Evolutionary conservation across 2,329 filamentous ascomycete species (phyloP).

Genomic region (Fusarium sp.): DNA sequence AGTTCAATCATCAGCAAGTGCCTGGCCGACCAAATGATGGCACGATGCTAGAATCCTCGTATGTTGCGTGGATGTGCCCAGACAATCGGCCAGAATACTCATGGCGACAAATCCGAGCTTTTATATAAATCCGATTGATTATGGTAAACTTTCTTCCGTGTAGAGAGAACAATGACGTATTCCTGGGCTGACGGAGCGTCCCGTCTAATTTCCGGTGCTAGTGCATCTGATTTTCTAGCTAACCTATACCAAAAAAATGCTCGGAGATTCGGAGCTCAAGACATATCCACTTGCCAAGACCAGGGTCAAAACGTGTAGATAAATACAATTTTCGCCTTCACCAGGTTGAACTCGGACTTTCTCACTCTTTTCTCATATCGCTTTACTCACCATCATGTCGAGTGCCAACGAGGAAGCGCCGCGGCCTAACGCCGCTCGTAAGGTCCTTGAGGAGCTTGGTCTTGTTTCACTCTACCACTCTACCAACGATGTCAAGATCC

Average conservation of each 20-base stretch:
- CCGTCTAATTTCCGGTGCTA: not conserved
- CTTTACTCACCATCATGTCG: not conserved
- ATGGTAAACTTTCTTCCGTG: slow-evolving; percentile 25
- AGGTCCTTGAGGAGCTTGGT: slow-evolving; percentile 45
- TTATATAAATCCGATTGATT: not conserved
- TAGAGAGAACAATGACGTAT: not conserved
- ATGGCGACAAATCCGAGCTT: not conserved
- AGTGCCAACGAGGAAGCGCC: not conserved
- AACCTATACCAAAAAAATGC: not conserved
- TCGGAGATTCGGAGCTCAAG: slow-evolving; percentile 28
- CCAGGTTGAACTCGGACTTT: rapidly evolving
- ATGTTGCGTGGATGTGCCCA: no score
- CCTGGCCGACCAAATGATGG: no score
- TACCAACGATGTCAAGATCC: slow-evolving; percentile 60
- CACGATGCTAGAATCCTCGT: no score
- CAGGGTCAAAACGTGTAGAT: not conserved
- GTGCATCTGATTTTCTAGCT: not conserved
- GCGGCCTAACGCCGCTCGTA: not conserved
- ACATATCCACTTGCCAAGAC: not conserved
- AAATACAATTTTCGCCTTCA: not conserved
- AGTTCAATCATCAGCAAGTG: no score
- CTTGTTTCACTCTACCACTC: slow-evolving; percentile 47
- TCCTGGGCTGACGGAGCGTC: not conserved
- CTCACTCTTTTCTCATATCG: rapidly evolving
- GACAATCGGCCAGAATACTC: slow-evolving; percentile 13